phyloP scores from a whole-genome alignment of 2,329 filamentous ascomycete species.

The Magnaporthiopsis poae region DNA sequence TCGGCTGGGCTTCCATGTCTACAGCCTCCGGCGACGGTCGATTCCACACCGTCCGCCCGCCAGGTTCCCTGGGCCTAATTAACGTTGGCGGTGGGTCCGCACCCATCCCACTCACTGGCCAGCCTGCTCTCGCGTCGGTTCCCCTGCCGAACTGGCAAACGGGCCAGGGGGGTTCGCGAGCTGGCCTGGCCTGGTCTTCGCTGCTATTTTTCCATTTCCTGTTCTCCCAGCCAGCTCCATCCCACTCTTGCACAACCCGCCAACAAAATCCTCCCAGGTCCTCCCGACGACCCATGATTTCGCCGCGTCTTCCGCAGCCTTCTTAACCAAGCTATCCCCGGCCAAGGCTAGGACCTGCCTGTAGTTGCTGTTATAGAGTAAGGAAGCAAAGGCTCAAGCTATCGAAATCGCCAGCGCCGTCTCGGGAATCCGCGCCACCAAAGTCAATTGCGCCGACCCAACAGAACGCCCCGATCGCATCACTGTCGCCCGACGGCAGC shows the following conservation, averaged over 20 bases:
- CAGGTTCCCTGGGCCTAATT: not conserved
- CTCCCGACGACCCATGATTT: not conserved
- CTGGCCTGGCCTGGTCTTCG: not conserved
- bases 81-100: constrained; percentile 1
- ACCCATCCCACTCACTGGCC: not conserved
- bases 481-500: not conserved
- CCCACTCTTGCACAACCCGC: not conserved
- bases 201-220: not conserved
- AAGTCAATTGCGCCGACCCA: not conserved
- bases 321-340: not conserved
- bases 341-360: not conserved
- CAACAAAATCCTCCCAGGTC: not conserved
- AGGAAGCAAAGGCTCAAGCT: not conserved
- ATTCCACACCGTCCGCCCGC: not conserved
- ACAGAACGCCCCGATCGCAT: not conserved
- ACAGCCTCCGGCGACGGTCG: not conserved
- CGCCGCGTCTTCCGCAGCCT: not conserved
- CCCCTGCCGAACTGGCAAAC: constrained; percentile 1
- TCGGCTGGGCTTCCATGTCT: not conserved
- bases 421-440: not conserved
- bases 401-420: not conserved
- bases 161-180: not conserved
- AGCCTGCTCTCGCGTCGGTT: not conserved
- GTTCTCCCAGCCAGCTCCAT: not conserved
- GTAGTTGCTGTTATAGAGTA: not conserved